Evolutionary conservation across 805 yeast genomes (phyloP).

Genomic region (Schwanniomyces yamadae): DNA sequence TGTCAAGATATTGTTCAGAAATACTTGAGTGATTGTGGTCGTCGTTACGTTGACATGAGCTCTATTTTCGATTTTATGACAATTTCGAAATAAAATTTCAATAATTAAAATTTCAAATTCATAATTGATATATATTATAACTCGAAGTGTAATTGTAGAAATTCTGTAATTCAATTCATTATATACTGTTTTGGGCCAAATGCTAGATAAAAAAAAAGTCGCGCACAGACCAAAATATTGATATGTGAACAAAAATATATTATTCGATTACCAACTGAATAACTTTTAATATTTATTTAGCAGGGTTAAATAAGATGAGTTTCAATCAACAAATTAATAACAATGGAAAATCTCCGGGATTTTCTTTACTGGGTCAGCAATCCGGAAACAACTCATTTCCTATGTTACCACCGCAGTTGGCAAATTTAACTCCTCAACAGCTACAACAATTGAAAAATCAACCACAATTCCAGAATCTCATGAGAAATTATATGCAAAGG

Average conservation of each 20-base stretch:
- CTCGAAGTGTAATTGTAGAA: too few relatives aligned
- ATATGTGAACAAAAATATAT: too few relatives aligned
- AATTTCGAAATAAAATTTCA: conserved; percentile 1
- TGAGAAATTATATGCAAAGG: conserved; percentile 39
- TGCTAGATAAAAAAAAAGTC: too few relatives aligned
- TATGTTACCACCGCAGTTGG: conserved; percentile 26
- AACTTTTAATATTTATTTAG: too few relatives aligned
- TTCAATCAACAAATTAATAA: conserved; percentile 11
- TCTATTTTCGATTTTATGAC: conserved; percentile 67
- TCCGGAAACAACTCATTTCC: conserved; percentile 10
- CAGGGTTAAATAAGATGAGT: conserved; percentile 8
- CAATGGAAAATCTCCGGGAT: conserved; percentile 6
- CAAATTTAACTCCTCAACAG: conserved; percentile 41
- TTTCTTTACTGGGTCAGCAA: conserved; percentile 9
- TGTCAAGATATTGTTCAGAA: conserved; percentile 62
- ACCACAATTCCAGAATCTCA: conserved; percentile 42
- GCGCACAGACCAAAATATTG: too few relatives aligned
- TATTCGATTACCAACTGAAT: too few relatives aligned
- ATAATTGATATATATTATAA: too few relatives aligned
- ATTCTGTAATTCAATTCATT: too few relatives aligned
- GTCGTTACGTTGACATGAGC: conserved; percentile 85
- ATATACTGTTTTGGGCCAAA: too few relatives aligned
- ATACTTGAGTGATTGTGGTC: conserved; percentile 78
- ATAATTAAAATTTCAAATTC: too few relatives aligned
- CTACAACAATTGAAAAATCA: conserved; percentile 42